A percentile compares a stretch with the other conserved stretches of the same genome.
These are phyloP conservation scores for Euphorbia schlechtendalii DNA, from an alignment of 441 rosid genomes.

Conservation along the genomic window DNA sequence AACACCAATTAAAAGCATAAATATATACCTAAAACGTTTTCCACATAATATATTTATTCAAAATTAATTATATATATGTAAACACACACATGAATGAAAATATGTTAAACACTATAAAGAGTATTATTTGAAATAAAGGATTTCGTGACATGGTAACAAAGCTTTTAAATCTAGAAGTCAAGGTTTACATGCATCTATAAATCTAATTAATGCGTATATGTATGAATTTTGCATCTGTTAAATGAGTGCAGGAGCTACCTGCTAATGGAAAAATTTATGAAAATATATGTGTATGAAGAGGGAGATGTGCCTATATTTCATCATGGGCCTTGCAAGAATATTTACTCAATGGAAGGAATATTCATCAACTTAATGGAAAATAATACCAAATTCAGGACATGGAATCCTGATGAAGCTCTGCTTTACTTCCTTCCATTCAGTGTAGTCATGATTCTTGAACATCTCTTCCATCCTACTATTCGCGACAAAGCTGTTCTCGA, in stretches of 20 bases:
- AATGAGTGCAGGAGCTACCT: constrained; percentile 30
- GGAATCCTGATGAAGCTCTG: constrained; percentile 31
- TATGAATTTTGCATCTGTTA: too few relatives aligned
- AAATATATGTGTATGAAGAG: constrained; percentile 40
- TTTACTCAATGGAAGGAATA: constrained; percentile 39
- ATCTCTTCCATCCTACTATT: constrained; percentile 26
- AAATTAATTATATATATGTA: too few relatives aligned
- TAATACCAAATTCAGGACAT: constrained; percentile 21
- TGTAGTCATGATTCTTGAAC: constrained; percentile 36
- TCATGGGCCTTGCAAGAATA: constrained; percentile 33
- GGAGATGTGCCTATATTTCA: constrained; percentile 48
- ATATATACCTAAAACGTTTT: too few relatives aligned
- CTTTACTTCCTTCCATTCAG: constrained; percentile 40
- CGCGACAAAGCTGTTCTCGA: constrained; percentile 23
- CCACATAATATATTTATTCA: too few relatives aligned
- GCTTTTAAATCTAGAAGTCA: too few relatives aligned
- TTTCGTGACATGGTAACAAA: too few relatives aligned
- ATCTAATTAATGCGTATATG: too few relatives aligned
- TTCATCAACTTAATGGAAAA: constrained; percentile 35
- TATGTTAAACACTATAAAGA: too few relatives aligned
- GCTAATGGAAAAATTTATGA: constrained; percentile 41
- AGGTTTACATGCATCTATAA: too few relatives aligned
- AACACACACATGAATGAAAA: too few relatives aligned
- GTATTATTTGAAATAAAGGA: too few relatives aligned
- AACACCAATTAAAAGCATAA: too few relatives aligned